Evolutionary conservation across 164 flowering plant species (phyloP), one percentile per base, ranked within the genome.

Genomic region (Macadamia integrifolia): DNA sequence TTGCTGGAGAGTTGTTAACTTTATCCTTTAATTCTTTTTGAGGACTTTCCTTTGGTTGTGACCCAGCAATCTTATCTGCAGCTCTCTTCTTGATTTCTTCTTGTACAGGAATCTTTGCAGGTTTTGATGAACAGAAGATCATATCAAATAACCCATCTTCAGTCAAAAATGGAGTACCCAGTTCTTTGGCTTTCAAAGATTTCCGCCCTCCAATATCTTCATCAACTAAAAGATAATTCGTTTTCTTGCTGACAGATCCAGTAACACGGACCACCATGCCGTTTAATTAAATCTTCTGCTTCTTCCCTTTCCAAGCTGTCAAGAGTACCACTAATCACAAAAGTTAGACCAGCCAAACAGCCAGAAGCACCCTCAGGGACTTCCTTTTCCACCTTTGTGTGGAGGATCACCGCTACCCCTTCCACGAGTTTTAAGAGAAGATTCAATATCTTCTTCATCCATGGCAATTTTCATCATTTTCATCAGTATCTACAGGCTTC

Each of bases 261-360:
- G 98, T 93, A 57, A 91, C 84, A 71, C 98, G 97, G 97, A 55
- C 98, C 98, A 40, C 96, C 98, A 79, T 91, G 88, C 14, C 97
- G 89, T 74, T 94, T 94, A 58, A 94, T 92, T 74, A 94, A 75
- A 79, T 86, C 95, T 79, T 94, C 98, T 17, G 98, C 97, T 75
- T 92, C 97, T 81, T 92, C 98, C 80, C 97, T 86, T 80, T 92
- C 98, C 81, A 94, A 84, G 79, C 98, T 92, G 84, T 94, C 98
- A 78, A 94, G 98, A 29, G 97, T 94, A 74, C 98, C 98, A 77
- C 97, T 92, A 59, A 94, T 90, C 66, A 94, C 98, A 82, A 94
- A 92, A 66, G 98, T 94, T 67, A 87, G 77, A 66, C 95, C 95
- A 71, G 83, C 80, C 67, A 94, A 84, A 74, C 98, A 94, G 74